These are phyloP conservation scores for Lithospermum erythrorhizon DNA, from an alignment of 257 asterid genomes.

Conservation along the genomic window DNA sequence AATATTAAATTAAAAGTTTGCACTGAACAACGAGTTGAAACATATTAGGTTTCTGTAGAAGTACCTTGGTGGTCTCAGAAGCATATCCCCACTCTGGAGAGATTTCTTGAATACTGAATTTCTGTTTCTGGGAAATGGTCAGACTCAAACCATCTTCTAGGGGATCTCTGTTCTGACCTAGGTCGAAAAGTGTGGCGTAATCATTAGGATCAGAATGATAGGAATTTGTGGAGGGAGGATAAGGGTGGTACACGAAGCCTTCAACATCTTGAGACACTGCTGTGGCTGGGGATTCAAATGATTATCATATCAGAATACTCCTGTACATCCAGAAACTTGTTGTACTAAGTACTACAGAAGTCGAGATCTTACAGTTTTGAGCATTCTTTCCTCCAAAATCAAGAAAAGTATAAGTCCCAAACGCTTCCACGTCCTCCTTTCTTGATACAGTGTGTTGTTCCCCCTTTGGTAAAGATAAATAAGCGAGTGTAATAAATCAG, in stretches of 20 bases:
- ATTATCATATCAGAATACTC: slow-evolving; percentile 13
- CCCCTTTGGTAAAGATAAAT: slow-evolving; percentile 18
- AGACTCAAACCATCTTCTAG: slow-evolving; percentile 39
- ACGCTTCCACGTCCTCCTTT: slow-evolving; percentile 10
- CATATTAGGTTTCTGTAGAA: slow-evolving; percentile 1
- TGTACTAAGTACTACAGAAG: slow-evolving; percentile 5
- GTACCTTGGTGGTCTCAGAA: slow-evolving; percentile 76
- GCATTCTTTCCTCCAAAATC: slow-evolving; percentile 23
- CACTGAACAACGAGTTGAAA: background rate
- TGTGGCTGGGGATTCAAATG: slow-evolving; percentile 32
- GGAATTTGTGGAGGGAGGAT: slow-evolving; percentile 26
- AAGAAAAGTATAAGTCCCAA: slow-evolving; percentile 17
- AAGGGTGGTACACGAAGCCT: slow-evolving; percentile 24
- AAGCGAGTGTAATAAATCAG: background rate
- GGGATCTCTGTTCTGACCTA: slow-evolving; percentile 34
- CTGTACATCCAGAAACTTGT: slow-evolving; percentile 6
- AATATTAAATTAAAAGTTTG: background rate
- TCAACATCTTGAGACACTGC: slow-evolving; percentile 28
- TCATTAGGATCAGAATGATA: slow-evolving; percentile 28
- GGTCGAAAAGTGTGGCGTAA: slow-evolving; percentile 38
- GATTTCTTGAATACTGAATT: slow-evolving; percentile 66
- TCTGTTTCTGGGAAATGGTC: slow-evolving; percentile 58
- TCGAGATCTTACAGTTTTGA: slow-evolving; percentile 35
- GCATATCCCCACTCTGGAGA: slow-evolving; percentile 93
- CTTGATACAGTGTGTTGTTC: slow-evolving; percentile 10